Percentiles rank a stretch among this genome's conserved stretches.
phyloP scores from a whole-genome alignment of 2,329 filamentous ascomycete species.

The Aspergillus brunneoviolaceus region DNA sequence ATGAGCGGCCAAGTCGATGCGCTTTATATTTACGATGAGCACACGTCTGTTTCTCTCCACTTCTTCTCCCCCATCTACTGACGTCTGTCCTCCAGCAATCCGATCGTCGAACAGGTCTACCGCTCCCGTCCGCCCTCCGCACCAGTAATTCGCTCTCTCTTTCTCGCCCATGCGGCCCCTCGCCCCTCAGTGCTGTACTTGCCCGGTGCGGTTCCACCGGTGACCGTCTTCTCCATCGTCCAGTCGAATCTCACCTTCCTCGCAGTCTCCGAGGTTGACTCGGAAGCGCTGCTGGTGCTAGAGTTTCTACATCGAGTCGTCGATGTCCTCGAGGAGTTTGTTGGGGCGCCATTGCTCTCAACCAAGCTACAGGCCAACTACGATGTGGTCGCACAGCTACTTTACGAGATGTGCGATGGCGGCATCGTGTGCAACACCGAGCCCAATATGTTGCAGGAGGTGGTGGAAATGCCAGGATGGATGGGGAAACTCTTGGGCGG shows the following conservation, averaged over 20 bases:
- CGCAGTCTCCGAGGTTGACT: slow-evolving; percentile 79
- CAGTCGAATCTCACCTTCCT: slow-evolving; percentile 87
- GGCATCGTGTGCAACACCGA: slow-evolving; percentile 89
- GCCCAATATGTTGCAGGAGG: slow-evolving; percentile 84
- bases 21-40: slow-evolving; percentile 94
- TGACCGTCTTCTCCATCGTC: slow-evolving; percentile 81
- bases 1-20: slow-evolving; percentile 92
- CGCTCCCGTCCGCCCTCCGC: slow-evolving; percentile 76
- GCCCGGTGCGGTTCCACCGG: slow-evolving; percentile 76
- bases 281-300: slow-evolving; percentile 83
- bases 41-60: slow-evolving; percentile 62
- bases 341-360: slow-evolving; percentile 81
- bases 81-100: slow-evolving; percentile 58
- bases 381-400: slow-evolving; percentile 87
- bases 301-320: slow-evolving; percentile 93
- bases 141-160: slow-evolving; percentile 75
- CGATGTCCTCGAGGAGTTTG: slow-evolving; percentile 90
- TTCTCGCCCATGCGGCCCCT: slow-evolving; percentile 76
- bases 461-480: slow-evolving; percentile 87
- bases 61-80: slow-evolving; percentile 12
- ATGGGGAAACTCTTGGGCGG: slow-evolving; percentile 85
- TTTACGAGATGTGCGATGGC: slow-evolving; percentile 95
- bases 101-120: slow-evolving; percentile 87
- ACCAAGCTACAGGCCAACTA: slow-evolving; percentile 86
- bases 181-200: slow-evolving; percentile 86